Percentiles rank a stretch among this genome's conserved stretches.
Conservation (phyloP, 192 early-diverging fungal species). For the Podila minutissima region DNA sequence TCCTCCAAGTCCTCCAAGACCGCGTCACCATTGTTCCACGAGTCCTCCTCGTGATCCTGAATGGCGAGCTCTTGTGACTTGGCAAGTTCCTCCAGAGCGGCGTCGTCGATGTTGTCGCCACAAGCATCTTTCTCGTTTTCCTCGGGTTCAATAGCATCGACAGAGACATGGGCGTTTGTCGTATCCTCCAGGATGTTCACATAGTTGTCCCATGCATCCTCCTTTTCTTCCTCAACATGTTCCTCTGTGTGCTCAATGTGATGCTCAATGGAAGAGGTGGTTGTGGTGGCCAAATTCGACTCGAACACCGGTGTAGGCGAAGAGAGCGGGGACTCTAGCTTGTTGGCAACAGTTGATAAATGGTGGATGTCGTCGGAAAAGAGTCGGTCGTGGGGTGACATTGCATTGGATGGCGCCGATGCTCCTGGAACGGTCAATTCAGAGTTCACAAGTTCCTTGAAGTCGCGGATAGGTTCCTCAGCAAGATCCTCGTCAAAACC, state of each 20-base stretch:
- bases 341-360: not conserved
- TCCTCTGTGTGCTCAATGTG: not conserved
- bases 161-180: no score
- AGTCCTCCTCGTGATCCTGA: not conserved
- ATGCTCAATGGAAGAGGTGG: not conserved
- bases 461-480: not conserved
- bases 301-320: no score
- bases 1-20: not conserved
- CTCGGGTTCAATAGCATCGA: not conserved
- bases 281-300: not conserved
- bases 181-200: no score
- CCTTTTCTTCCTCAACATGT: not conserved
- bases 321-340: no score
- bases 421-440: not conserved
- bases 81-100: not conserved
- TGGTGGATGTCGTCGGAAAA: slow-evolving; percentile 5
- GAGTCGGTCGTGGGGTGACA: slow-evolving; percentile 11
- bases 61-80: no score
- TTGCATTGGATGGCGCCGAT: not conserved
- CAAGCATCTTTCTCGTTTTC: not conserved
- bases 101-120: not conserved
- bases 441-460: not conserved
- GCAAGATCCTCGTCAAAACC: slow-evolving; percentile 2
- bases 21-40: not conserved
- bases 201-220: not conserved